phyloP scores from a whole-genome alignment of 179 eudicot genomes.

The Beta lomatogona region DNA sequence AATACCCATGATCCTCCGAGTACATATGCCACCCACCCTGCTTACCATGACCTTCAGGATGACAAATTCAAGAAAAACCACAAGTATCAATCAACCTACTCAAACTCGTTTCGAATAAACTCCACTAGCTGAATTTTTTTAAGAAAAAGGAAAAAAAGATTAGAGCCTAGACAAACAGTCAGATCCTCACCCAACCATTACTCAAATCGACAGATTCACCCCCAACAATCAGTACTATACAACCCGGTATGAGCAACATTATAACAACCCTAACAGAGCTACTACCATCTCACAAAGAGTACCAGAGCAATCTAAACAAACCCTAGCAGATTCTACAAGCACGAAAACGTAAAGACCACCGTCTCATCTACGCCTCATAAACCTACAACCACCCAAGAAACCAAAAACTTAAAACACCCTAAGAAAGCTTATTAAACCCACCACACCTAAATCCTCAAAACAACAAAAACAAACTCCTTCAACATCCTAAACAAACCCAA shows the following conservation, averaged over 20 bases:
- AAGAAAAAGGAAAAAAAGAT: no score
- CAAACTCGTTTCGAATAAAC: background rate
- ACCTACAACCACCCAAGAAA: background rate
- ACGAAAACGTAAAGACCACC: background rate
- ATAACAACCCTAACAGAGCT: constrained; percentile 2
- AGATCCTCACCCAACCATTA: background rate
- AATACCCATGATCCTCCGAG: constrained; percentile 61
- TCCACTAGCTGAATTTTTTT: background rate
- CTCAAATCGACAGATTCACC: background rate
- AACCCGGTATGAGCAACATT: background rate
- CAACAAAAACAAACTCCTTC: background rate
- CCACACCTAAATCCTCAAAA: background rate
- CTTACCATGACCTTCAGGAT: constrained; percentile 74
- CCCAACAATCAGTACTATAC: background rate
- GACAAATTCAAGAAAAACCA: constrained; percentile 24
- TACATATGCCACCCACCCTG: constrained; percentile 74
- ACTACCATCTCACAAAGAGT: background rate
- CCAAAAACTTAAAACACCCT: background rate
- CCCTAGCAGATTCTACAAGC: background rate
- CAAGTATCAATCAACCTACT: constrained; percentile 18
- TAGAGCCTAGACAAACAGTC: background rate
- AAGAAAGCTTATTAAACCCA: background rate
- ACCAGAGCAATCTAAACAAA: background rate
- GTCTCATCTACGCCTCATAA: background rate
- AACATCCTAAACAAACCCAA: background rate